Conservation (phyloP, 2,329 filamentous ascomycete species). For the Exophiala sp. region DNA sequence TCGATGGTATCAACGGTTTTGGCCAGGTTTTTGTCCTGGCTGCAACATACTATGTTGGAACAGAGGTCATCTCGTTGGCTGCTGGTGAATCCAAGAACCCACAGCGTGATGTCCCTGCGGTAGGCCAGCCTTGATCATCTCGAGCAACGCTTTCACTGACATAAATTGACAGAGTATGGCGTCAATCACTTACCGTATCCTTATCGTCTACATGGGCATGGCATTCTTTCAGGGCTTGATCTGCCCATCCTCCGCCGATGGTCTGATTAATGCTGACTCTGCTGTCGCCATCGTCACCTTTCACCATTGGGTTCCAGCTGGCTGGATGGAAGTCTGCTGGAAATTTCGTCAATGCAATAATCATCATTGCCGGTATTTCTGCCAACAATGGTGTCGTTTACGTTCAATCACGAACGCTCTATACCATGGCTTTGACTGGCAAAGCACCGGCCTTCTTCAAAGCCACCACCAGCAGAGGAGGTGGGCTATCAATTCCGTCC, state of each 20-base stretch:
- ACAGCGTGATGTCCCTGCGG: conserved; percentile 51
- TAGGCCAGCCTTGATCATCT: conserved; percentile 37
- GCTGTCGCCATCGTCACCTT: conserved; percentile 39
- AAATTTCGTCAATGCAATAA: conserved; percentile 71
- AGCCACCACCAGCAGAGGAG: conserved; percentile 47
- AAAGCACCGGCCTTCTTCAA: conserved; percentile 53
- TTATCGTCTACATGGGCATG: conserved; percentile 53
- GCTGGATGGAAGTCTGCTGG: conserved; percentile 54
- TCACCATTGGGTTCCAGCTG: conserved; percentile 47
- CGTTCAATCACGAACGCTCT: conserved; percentile 52
- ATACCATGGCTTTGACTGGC: conserved; percentile 45
- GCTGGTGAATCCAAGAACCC: conserved; percentile 56
- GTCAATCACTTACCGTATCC: conserved; percentile 53
- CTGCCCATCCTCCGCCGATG: conserved; percentile 30
- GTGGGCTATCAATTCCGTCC: too few species aligned
- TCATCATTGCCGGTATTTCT: conserved; percentile 69
- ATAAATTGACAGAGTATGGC: conserved; percentile 34
- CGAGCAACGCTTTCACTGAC: conserved; percentile 28
- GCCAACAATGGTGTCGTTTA: conserved; percentile 65
- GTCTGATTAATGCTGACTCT: conserved; percentile 11
- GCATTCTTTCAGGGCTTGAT: conserved; percentile 48
- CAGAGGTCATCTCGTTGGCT: conserved; percentile 54
- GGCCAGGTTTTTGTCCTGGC: conserved; percentile 37
- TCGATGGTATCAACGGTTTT: conserved; percentile 36
- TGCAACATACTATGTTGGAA: conserved; percentile 37